These are phyloP conservation scores for Aegle marmelos DNA, from an alignment of 345 rosid species.

Conservation along the genomic window DNA sequence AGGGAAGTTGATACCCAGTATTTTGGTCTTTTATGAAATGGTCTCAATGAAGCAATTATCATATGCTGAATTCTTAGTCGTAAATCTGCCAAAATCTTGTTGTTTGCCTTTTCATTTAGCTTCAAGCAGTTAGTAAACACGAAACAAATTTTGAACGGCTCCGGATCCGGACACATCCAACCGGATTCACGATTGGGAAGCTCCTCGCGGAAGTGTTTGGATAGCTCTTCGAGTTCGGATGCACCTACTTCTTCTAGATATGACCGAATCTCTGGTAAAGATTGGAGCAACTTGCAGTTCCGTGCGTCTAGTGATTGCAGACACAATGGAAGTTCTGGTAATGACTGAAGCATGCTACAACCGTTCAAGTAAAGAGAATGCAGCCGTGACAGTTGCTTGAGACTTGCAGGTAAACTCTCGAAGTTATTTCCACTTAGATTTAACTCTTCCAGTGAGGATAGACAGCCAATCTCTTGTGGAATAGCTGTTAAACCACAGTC, in stretches of 20 bases:
- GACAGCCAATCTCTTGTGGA: too few relatives aligned
- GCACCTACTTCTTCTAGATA: neutral
- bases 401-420: too few relatives aligned
- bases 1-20: too few relatives aligned
- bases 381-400: neutral
- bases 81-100: neutral
- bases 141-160: neutral
- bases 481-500: too few relatives aligned
- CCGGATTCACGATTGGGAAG: too few relatives aligned
- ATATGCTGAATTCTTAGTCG: neutral
- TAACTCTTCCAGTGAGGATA: accelerated
- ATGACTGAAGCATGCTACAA: neutral
- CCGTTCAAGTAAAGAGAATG: accelerated
- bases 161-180: too few relatives aligned
- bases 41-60: neutral
- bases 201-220: too few relatives aligned
- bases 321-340: neutral
- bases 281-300: neutral
- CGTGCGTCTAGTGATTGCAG: neutral
- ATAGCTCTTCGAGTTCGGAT: neutral
- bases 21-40: neutral
- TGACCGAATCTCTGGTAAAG: neutral
- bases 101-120: neutral
- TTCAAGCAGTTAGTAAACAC: neutral
- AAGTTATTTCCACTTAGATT: too few relatives aligned